These are phyloP conservation scores for Helicocarpus griseus DNA, from an alignment of 2,329 filamentous ascomycete genomes.

Conservation along the genomic window DNA sequence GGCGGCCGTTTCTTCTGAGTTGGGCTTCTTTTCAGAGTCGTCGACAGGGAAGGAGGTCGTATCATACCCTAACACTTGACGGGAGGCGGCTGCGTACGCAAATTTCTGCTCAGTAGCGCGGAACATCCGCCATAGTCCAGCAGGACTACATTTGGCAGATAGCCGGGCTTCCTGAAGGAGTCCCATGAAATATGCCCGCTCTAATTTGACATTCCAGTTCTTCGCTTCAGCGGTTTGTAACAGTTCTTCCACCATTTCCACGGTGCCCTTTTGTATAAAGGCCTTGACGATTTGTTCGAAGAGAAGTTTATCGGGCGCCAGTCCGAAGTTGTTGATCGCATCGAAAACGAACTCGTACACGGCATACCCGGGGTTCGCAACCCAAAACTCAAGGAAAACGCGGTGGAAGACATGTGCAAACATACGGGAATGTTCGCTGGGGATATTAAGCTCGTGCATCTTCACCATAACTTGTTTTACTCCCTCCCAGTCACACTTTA, in stretches of 20 bases:
- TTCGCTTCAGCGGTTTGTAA: conserved; percentile 21
- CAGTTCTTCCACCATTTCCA: conserved; percentile 23
- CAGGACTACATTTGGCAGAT: conserved; percentile 25
- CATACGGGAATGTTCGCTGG: conserved; percentile 14
- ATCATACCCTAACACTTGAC: conserved; percentile 28
- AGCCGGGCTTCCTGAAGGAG: conserved; percentile 26
- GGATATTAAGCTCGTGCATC: conserved; percentile 27
- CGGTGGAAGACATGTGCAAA: conserved; percentile 29
- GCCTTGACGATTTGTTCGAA: conserved; percentile 33
- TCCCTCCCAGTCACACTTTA: conserved; percentile 30
- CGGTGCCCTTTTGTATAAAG: conserved; percentile 29
- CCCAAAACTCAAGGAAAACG: conserved; percentile 33
- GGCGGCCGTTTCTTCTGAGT: conserved; percentile 11
- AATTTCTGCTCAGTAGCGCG: conserved; percentile 27
- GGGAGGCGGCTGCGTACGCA: conserved; percentile 22
- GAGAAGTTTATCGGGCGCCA: conserved; percentile 29
- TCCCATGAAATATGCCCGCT: conserved; percentile 22
- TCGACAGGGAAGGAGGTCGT: conserved; percentile 21
- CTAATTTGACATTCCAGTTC: conserved; percentile 25
- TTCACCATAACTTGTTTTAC: conserved; percentile 29
- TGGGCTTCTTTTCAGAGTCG: conserved; percentile 19
- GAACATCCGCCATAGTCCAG: conserved; percentile 33
- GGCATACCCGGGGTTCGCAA: conserved; percentile 23
- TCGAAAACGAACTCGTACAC: conserved; percentile 28
- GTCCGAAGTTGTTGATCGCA: conserved; percentile 25